phyloP scores from a whole-genome alignment of 306 rosid genomes.

The Potentilla sterilis region DNA sequence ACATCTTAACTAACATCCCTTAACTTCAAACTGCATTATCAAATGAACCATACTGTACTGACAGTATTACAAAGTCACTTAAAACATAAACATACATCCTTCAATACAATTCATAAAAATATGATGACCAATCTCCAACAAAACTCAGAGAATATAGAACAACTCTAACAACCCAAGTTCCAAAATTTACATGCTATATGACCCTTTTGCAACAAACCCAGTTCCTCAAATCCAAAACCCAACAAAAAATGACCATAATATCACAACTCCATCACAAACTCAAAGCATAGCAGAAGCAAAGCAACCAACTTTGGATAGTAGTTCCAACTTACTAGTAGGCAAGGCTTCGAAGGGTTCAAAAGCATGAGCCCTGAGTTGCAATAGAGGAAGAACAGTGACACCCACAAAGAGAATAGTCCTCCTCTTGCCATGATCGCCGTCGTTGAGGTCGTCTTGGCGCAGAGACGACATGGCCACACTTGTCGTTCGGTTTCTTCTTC shows the following conservation, averaged over 20 bases:
- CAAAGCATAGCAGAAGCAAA: neutral
- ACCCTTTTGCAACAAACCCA: slow-evolving; percentile 11
- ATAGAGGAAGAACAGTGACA: slow-evolving; percentile 59
- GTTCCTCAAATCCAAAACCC: neutral
- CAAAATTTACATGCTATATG: neutral
- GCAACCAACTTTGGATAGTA: neutral
- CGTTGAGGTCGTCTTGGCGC: slow-evolving; percentile 30
- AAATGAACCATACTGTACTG: neutral
- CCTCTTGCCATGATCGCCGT: slow-evolving; percentile 32
- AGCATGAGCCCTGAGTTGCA: slow-evolving; percentile 60
- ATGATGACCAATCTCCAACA: neutral
- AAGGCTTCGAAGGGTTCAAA: slow-evolving; percentile 30
- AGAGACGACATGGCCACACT: slow-evolving; percentile 32
- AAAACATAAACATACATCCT: neutral
- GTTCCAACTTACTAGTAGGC: slow-evolving; percentile 35
- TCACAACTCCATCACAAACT: slow-evolving; percentile 2
- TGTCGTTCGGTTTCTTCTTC: neutral
- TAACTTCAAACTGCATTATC: slow-evolving; percentile 1
- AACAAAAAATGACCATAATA: neutral
- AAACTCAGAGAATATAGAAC: neutral
- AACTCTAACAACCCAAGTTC: neutral
- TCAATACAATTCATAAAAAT: neutral
- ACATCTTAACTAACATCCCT: neutral
- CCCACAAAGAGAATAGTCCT: slow-evolving; percentile 63
- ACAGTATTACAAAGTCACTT: neutral